Conservation (phyloP, 164 flowering plant species). For the Vitis rotundifolia region DNA sequence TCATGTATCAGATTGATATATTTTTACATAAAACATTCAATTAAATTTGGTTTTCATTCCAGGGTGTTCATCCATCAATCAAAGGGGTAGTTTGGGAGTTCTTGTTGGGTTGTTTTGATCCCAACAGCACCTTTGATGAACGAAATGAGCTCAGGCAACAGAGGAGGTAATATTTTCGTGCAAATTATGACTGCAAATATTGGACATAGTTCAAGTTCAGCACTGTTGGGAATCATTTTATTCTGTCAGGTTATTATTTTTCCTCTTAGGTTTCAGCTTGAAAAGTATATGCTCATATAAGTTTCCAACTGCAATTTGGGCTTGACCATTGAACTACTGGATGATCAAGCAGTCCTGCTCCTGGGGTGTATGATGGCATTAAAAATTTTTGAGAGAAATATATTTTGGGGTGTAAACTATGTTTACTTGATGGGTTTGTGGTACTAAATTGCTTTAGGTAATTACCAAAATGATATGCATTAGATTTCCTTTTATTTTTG, state of each 20-base stretch:
- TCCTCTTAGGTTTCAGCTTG: too few relatives aligned
- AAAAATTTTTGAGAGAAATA: too few relatives aligned
- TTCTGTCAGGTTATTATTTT: background rate
- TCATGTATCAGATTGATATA: background rate
- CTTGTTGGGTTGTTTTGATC: constrained; percentile 87
- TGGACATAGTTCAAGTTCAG: background rate
- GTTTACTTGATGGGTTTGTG: too few relatives aligned
- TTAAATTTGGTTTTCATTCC: constrained; percentile 14
- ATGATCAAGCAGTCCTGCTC: background rate
- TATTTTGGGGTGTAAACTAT: too few relatives aligned
- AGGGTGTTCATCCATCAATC: constrained; percentile 93
- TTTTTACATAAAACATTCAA: background rate
- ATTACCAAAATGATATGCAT: too few relatives aligned
- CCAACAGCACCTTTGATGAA: constrained; percentile 74
- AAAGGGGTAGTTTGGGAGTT: constrained; percentile 93
- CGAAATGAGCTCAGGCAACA: constrained; percentile 59
- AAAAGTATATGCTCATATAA: too few relatives aligned
- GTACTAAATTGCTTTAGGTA: too few relatives aligned
- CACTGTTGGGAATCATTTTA: background rate
- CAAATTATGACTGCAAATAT: background rate
- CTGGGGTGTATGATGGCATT: too few relatives aligned
- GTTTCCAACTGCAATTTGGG: background rate
- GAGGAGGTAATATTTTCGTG: constrained; percentile 53
- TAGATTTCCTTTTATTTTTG: too few relatives aligned
- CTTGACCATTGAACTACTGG: background rate